A percentile compares a stretch with the other conserved stretches of the same genome.
These are phyloP conservation scores for Oligophagozyma castellii DNA, from an alignment of 1,139 yeast species.

Conservation along the genomic window DNA sequence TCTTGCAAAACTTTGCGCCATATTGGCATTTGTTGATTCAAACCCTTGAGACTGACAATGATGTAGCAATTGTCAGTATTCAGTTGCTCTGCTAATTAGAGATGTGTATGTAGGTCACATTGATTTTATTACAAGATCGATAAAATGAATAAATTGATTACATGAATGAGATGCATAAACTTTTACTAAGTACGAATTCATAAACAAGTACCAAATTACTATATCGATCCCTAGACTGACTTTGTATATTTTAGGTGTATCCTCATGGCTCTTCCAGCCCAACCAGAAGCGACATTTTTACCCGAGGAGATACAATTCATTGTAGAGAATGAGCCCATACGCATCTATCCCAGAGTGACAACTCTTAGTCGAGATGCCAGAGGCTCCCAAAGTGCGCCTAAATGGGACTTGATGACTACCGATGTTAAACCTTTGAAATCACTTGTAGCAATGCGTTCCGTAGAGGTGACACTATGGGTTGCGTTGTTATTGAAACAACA, in stretches of 20 bases:
- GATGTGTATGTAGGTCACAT: too few relatives aligned
- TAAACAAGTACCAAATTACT: neutral
- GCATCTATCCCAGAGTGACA: conserved; percentile 47
- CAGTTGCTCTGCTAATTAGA: too few relatives aligned
- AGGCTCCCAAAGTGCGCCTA: conserved; percentile 3
- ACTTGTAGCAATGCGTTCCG: conserved; percentile 52
- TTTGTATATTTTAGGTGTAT: neutral
- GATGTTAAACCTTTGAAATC: conserved; percentile 34
- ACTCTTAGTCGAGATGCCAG: conserved; percentile 14
- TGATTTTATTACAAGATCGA: too few relatives aligned
- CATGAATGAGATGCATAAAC: too few relatives aligned
- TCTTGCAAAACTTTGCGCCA: too few relatives aligned
- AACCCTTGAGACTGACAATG: too few relatives aligned
- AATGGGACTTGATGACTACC: conserved; percentile 20
- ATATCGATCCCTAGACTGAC: neutral
- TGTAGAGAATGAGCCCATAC: conserved; percentile 66
- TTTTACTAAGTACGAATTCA: neutral
- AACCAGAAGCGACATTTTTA: conserved; percentile 42
- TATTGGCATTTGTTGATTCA: too few relatives aligned
- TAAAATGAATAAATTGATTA: too few relatives aligned
- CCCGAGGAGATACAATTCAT: conserved; percentile 74
- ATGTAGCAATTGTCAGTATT: too few relatives aligned
- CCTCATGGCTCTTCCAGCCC: conserved; percentile 56
- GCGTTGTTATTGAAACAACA: conserved; percentile 76
- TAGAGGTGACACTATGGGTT: conserved; percentile 73